Base-by-base conservation (phyloP, 1,139 yeast species). In the Kodamaea plutei region DNA sequence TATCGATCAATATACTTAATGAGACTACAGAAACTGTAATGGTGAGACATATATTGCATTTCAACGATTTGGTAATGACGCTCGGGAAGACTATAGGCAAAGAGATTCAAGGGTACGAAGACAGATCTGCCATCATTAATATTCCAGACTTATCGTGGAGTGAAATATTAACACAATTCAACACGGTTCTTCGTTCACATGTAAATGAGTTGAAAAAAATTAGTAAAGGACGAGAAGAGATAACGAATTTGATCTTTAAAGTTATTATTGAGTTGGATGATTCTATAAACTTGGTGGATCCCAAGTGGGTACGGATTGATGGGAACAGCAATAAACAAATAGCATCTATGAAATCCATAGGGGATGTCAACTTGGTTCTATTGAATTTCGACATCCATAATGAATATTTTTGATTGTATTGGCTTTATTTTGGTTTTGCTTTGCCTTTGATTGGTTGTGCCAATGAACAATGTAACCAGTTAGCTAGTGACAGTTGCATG, bases 351-450 rank as follows among this genome's bases (percentile, higher is more conserved):
- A 49, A 50, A 11, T 44, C 63, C 0, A 33, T 66, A 11, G 67
- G 69, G 2, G 66, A 62, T 31, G 58, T 64, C 1, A 56, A 59
- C 30, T 43, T 61, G 9, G 62, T 61, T 3, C 41, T 64, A 15
- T 23, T 66, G 12, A 57, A 54, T 29, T 54, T 67, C 31, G 66
- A 54, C 25, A 36, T 61, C 8, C 52, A 49, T 39, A 59, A 59
- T 37, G 68, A 62, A 39, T 59, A 53, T 33, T 33, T 27, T 25
- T 26, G 9, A 17, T 7, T 17, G 20, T 17, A 17, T 11, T n/a
- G n/a, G n/a, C n/a, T n/a, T n/a, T n/a, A n/a, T n/a, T n/a, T n/a
- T n/a, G n/a, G n/a, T n/a, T n/a, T n/a, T n/a, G n/a, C n/a, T n/a
- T n/a, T n/a, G n/a, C n/a, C n/a, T n/a, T n/a, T n/a, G 11, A 15